These are phyloP conservation scores for Hymenoscyphus occultus DNA, from an alignment of 2,329 filamentous ascomycete genomes.

Conservation along the genomic window DNA sequence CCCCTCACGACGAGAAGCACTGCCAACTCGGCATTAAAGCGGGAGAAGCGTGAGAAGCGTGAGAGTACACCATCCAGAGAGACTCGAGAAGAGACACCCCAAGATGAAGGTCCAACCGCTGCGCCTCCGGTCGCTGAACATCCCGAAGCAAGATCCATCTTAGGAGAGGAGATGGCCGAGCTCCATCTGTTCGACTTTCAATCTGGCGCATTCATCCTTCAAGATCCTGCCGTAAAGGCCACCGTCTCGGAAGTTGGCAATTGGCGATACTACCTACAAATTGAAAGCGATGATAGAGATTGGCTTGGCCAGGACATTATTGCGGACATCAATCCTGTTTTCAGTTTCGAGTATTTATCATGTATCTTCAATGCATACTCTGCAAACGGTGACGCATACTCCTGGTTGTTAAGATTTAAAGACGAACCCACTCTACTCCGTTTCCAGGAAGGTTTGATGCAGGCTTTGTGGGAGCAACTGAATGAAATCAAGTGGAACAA, in stretches of 20 bases:
- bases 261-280: constrained; percentile 91
- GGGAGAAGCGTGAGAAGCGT: constrained; percentile 31
- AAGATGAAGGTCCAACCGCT: constrained; percentile 49
- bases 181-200: constrained; percentile 92
- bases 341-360: constrained; percentile 98
- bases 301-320: constrained; percentile 86
- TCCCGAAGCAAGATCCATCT: constrained; percentile 68
- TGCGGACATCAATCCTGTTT: constrained; percentile 93
- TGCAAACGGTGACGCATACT: constrained; percentile 84
- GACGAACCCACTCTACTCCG: constrained; percentile 75
- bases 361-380: constrained; percentile 99
- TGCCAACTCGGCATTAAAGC: constrained; percentile 48
- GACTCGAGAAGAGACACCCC: constrained; percentile 30
- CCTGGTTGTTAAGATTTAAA: constrained; percentile 91
- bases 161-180: constrained; percentile 75
- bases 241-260: constrained; percentile 80
- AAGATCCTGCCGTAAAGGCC: constrained; percentile 72
- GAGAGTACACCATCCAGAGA: constrained; percentile 27
- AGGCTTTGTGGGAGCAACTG: constrained; percentile 92
- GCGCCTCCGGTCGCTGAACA: constrained; percentile 58
- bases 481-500: constrained; percentile 95
- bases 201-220: constrained; percentile 77
- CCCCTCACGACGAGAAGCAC: constrained; percentile 28
- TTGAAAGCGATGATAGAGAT: constrained; percentile 69
- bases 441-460: constrained; percentile 93